These are phyloP conservation scores for Chlorencoelia australis DNA, from an alignment of 2,329 filamentous ascomycete genomes.

Conservation along the genomic window DNA sequence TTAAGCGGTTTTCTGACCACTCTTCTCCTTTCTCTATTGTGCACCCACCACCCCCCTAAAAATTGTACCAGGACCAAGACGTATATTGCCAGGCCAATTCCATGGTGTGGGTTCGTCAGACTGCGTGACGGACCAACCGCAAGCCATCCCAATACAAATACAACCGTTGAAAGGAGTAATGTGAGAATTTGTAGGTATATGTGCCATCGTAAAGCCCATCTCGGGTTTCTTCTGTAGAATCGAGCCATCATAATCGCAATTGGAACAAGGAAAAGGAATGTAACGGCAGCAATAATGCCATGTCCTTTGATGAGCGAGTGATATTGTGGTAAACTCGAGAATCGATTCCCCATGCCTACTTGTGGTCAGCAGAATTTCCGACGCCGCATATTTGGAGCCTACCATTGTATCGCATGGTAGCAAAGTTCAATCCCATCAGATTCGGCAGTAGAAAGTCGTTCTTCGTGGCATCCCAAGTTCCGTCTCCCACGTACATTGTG, in stretches of 20 bases:
- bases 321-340: slow-evolving; percentile 59
- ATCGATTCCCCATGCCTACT: slow-evolving; percentile 69
- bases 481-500: slow-evolving; percentile 70
- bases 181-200: slow-evolving; percentile 65
- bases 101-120: slow-evolving; percentile 74
- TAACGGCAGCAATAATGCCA: slow-evolving; percentile 59
- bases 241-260: slow-evolving; percentile 62
- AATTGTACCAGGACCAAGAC: slow-evolving; percentile 62
- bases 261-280: slow-evolving; percentile 66
- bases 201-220: slow-evolving; percentile 56
- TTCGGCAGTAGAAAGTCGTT: slow-evolving; percentile 74
- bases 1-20: slow-evolving; percentile 32
- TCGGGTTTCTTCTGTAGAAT: slow-evolving; percentile 55
- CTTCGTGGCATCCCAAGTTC: slow-evolving; percentile 70
- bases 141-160: slow-evolving; percentile 67
- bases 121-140: slow-evolving; percentile 65
- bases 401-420: slow-evolving; percentile 81
- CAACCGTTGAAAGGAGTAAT: slow-evolving; percentile 55
- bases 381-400: slow-evolving; percentile 12
- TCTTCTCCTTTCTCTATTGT: slow-evolving; percentile 28
- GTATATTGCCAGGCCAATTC: slow-evolving; percentile 72
- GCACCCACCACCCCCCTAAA: slow-evolving; percentile 56
- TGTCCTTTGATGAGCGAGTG: slow-evolving; percentile 61
- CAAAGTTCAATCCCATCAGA: slow-evolving; percentile 65
- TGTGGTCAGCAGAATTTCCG: slow-evolving; percentile 4